Percentiles rank a stretch among this genome's conserved stretches.
phyloP scores from a whole-genome alignment of 192 early-diverging fungal genomes.

The Tieghemiomyces parasiticus region DNA sequence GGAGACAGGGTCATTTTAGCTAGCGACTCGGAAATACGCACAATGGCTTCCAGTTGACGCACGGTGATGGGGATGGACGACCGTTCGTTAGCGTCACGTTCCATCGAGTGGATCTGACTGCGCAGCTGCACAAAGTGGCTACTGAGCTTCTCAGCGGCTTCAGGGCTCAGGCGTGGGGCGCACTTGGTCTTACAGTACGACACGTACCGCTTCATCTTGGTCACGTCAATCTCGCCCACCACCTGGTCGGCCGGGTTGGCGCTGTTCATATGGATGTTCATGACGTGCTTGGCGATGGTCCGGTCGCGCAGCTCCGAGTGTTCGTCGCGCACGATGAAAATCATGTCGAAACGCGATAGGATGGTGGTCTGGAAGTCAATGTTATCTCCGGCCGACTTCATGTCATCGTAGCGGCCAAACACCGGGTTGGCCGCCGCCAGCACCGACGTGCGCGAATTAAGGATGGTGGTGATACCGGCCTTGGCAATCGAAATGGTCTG shows the following conservation, averaged over 20 bases:
- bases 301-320: constrained; percentile 86
- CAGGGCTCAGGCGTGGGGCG: constrained; percentile 74
- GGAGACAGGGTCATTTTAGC: constrained; percentile 88
- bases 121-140: constrained; percentile 89
- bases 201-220: constrained; percentile 93
- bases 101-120: constrained; percentile 61
- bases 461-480: constrained; percentile 96
- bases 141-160: constrained; percentile 85
- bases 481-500: constrained; percentile 99
- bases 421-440: constrained; percentile 97
- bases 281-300: constrained; percentile 89
- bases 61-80: constrained; percentile 95
- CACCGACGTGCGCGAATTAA: constrained; percentile 93
- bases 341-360: constrained; percentile 98
- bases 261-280: constrained; percentile 83
- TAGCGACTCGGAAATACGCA: constrained; percentile 94
- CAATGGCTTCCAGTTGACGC: constrained; percentile 92
- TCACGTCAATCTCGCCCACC: constrained; percentile 75
- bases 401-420: constrained; percentile 97
- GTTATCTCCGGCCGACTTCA: constrained; percentile 96
- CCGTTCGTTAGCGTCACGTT: constrained; percentile 49
- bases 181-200: constrained; percentile 90
- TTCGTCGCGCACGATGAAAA: constrained; percentile 97
- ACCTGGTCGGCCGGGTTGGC: constrained; percentile 37
- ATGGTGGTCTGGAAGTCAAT: constrained; percentile 99